Base-by-base conservation (phyloP, 1,139 yeast genomes). In the Kodamaea alishanica region DNA sequence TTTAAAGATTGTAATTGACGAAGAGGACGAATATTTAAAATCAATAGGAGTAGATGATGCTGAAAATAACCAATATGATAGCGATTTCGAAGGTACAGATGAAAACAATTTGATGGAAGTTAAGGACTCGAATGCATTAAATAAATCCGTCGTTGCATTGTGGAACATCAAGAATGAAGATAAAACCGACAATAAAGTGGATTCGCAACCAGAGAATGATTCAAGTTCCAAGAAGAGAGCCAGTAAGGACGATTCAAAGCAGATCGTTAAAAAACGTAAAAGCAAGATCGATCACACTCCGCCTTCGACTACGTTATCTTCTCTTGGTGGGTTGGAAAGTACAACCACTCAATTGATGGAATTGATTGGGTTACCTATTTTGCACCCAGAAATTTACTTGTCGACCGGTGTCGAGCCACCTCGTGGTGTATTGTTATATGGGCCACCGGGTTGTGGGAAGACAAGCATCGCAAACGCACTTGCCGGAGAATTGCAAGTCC, bases 401-500 rank as follows among this genome's bases (percentile, higher is more conserved):
- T 75, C 90, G 7, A 85, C 96, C 0, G 97, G 98, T 22, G 90
- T 92, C 4, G 96, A 89, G 50, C 96, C 97, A 9, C 96, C 98
- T n/a, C 73, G 97, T 34, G 98, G 98, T 44, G 96, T 92, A 1
- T 61, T 92, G 24, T 65, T 92, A 25, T 96, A 90, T 60, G 99
- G 99, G 0, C 98, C 99, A 0, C 98, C 98, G 1, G 99, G 99
- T 9, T 92, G 98, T 67, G 99, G 99, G 58, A 92, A 92, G 56
- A 92, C 99, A 0, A 83, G 96, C 38, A 81, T 92, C 41, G 98
- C 98, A 2, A 88, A 90, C 60, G 97, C 97, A 0, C 69, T 92
- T 30, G 98, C 98, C 2, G 96, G 96, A 24, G 97, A 92, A 56
- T 70, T 92, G 32, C 87, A 88, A 47, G 96, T 92, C 0, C 97